Base-by-base conservation (phyloP, 192 early-diverging fungal species). In the Martensiomyces pterosporus region DNA sequence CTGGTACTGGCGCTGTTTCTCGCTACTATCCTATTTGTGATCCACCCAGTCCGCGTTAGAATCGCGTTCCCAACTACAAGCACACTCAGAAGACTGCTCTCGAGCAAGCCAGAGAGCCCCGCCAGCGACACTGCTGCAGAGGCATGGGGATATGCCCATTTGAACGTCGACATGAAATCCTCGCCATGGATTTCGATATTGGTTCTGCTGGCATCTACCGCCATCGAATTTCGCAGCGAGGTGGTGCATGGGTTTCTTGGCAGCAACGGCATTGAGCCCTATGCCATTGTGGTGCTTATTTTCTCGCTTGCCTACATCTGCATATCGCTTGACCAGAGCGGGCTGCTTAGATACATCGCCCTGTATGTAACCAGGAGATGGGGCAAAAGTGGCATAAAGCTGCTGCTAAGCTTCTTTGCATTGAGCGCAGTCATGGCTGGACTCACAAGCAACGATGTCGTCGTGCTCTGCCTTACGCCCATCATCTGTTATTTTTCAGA, bases 241-340 rank as follows among this genome's bases (percentile, higher is more conserved):
- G 55, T 85, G n/a, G 36, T 42, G 21, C 49, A 54, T 38, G 88
- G 85, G 10, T 75, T 88, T 57, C 41, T 85, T 14, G 88, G 88
- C 57, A 86, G 58, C 49, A 43, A 64, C 25, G 54, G 55, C 39
- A 64, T 64, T 18, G 42, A 56, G 54, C 92, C 92, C 1, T 94
- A 86, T 55, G 80, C 85, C 13, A 83, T 94, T 4, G 74, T 94
- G 43, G 79, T 91, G 9, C 77, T 92, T 18, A 82, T 94, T 35
- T 89, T 87, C 62, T 80, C 87, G 14, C 67, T 89, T 60, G 89
- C 91, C 0, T 87, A 90, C 53, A 86, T 94, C 19, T 91, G 87
- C 55, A 81, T 94, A 12, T 86, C 85, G 24, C 72, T 92, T 10
- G 92, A 92, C 58, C 69, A 87, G 48, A 89, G 90, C 4, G 90